Percentiles rank a stretch among this genome's conserved stretches.
These are phyloP conservation scores for Tetrapyrgos nigripes DNA, from an alignment of 1,284 basidiomycete genomes.

Conservation along the genomic window DNA sequence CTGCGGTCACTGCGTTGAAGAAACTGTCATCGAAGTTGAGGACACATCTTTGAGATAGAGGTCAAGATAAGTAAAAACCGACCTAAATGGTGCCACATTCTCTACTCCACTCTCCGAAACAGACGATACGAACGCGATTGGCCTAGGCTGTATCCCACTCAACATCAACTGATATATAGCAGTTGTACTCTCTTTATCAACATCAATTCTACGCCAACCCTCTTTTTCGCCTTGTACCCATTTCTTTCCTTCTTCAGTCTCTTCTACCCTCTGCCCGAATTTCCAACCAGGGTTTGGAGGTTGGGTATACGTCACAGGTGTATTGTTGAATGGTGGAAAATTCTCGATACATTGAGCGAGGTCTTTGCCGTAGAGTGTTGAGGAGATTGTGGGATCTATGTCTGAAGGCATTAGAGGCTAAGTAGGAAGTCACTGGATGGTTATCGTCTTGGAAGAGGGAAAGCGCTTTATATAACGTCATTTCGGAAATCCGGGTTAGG, in stretches of 20 bases:
- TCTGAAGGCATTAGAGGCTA: no score
- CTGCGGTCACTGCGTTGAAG: conserved; percentile 47
- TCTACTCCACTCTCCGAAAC: conserved; percentile 54
- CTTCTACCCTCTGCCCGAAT: conserved; percentile 56
- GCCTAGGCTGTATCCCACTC: conserved; percentile 68
- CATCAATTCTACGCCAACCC: conserved; percentile 65
- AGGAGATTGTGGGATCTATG: neutral
- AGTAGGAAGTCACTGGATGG: no score
- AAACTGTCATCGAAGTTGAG: conserved; percentile 17
- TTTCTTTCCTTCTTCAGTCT: conserved; percentile 51
- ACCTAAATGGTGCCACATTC: conserved; percentile 71
- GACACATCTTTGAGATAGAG: neutral
- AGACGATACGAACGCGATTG: conserved; percentile 74
- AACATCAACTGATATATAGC: conserved; percentile 57
- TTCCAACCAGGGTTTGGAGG: conserved; percentile 64
- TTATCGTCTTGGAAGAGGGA: no score
- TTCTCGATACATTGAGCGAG: neutral
- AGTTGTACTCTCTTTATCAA: conserved; percentile 48
- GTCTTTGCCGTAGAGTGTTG: conserved; percentile 7
- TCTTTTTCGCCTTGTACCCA: conserved; percentile 58
- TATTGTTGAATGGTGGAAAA: conserved; percentile 12
- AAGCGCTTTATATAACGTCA: no score
- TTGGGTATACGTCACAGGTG: conserved; percentile 7
- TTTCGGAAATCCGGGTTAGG: no score
- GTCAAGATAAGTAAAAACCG: neutral